phyloP scores from a whole-genome alignment of 2,329 filamentous ascomycete genomes.

The Penicillium expansum region DNA sequence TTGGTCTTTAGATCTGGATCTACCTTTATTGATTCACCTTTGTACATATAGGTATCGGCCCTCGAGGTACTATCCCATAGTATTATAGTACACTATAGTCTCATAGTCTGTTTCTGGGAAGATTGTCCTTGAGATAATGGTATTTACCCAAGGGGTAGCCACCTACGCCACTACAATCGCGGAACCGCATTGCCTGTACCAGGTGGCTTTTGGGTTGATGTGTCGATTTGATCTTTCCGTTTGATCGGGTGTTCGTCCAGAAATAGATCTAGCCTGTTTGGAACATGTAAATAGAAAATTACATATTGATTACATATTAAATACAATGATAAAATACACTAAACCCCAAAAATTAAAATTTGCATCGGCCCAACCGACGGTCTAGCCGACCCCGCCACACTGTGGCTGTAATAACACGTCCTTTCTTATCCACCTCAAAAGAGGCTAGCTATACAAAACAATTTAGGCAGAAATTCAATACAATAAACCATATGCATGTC shows the following conservation, averaged over 20 bases:
- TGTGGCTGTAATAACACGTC: slow-evolving; percentile 2
- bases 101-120: background rate
- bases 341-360: background rate
- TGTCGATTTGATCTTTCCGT: background rate
- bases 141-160: background rate
- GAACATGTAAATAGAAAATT: too few species aligned
- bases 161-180: background rate
- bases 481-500: slow-evolving; percentile 4
- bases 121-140: background rate
- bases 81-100: background rate
- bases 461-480: background rate
- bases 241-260: slow-evolving; percentile 5
- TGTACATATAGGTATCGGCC: background rate
- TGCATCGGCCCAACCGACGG: background rate
- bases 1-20: background rate
- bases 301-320: too few species aligned
- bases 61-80: background rate
- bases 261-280: background rate
- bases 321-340: background rate
- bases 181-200: background rate
- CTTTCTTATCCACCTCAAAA: background rate
- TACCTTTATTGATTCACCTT: background rate
- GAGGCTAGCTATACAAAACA: background rate
- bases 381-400: slow-evolving; percentile 1
- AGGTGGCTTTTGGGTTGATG: background rate